phyloP scores from a whole-genome alignment of 176 grass and related monocot species.

The Thalia dealbata region DNA sequence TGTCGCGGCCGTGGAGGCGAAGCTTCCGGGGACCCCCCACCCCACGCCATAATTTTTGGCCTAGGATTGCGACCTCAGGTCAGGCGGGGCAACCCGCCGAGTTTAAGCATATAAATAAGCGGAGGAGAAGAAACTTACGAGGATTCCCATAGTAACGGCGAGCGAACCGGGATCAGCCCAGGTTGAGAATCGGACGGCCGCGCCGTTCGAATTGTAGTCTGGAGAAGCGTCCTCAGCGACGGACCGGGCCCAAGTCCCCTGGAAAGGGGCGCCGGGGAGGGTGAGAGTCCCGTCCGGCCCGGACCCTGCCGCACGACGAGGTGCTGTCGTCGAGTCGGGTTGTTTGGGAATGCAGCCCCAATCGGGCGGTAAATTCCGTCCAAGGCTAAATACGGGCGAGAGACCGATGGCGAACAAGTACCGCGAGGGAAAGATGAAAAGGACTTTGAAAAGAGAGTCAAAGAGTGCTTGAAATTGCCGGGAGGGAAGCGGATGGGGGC shows the following conservation, averaged over 20 bases:
- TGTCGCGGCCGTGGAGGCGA: too few species aligned
- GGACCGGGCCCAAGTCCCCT: too few species aligned
- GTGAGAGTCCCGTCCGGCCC: too few species aligned
- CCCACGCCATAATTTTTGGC: too few species aligned
- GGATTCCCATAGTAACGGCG: constrained; percentile 49
- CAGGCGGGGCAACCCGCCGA: constrained; percentile 29
- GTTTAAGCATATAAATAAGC: constrained; percentile 44
- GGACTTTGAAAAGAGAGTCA: constrained; percentile 12
- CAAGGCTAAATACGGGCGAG: constrained; percentile 43
- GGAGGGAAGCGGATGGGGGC: constrained; percentile 19
- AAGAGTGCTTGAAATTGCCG: constrained; percentile 23
- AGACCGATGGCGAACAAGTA: constrained; percentile 44
- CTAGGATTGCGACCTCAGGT: constrained; percentile 23
- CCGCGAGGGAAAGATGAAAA: constrained; percentile 26
- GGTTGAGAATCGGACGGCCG: constrained; percentile 26
- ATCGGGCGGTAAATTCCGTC: constrained; percentile 14
- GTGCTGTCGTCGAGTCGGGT: too few species aligned
- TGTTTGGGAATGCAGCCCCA: too few species aligned
- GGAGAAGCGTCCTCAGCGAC: too few species aligned
- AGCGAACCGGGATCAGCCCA: constrained; percentile 38
- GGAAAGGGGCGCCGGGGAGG: too few species aligned
- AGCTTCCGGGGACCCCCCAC: too few species aligned
- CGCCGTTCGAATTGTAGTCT: background rate
- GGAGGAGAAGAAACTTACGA: constrained; percentile 46
- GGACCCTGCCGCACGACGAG: too few species aligned